Evolutionary conservation across 2,329 filamentous ascomycete species (phyloP), one percentile per base, ranked within the genome.

Genomic region (Botrytis aclada): DNA sequence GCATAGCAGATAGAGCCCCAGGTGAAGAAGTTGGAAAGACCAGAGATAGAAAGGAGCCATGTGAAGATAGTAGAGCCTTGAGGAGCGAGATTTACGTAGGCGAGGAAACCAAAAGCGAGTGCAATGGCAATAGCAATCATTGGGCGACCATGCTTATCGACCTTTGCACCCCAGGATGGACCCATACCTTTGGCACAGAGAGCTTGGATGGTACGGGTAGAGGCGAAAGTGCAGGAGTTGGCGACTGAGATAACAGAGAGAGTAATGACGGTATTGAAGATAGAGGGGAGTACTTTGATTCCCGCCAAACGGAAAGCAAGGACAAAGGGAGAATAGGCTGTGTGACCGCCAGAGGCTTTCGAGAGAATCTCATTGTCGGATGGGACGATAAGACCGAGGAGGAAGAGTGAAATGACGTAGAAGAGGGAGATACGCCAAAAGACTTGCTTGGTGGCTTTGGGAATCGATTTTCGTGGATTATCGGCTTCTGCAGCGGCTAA

Each of bases 251-350:
- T 85, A 41, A 97, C 94, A 37, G 94, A 92, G 74, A 97, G 89
- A 80, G 97, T 90, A 81, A 98, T 97, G 76, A 98, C 93, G 39
- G 90, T 90, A 83, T 98, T 98, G 91, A 98, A 97, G 74, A 98
- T 89, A 0, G 92, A 95, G 3, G 94, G 93, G 5, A 97, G 88
- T 3, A 91, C 90, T 70, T 89, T 84, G 79, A 98, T 97, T 25
- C 93, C 92, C 5, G 94, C 94, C 75, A 94, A 91, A 77, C 92
- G 86, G 79, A 97, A 97, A 76, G 95, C 93, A 78, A 98, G 95
- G 78, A 98, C 95, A 81, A 98, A 98, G 5, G 95, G 95, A 4
- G 94, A 97, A 5, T 94, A 92, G 60, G 75, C 69, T 41, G 89
- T 89, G 69, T 90, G 88, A 92, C n/a, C 88, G 88, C 34, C 90